Conservation (phyloP, 1,284 basidiomycete genomes). For the Inonotus obliquus region DNA sequence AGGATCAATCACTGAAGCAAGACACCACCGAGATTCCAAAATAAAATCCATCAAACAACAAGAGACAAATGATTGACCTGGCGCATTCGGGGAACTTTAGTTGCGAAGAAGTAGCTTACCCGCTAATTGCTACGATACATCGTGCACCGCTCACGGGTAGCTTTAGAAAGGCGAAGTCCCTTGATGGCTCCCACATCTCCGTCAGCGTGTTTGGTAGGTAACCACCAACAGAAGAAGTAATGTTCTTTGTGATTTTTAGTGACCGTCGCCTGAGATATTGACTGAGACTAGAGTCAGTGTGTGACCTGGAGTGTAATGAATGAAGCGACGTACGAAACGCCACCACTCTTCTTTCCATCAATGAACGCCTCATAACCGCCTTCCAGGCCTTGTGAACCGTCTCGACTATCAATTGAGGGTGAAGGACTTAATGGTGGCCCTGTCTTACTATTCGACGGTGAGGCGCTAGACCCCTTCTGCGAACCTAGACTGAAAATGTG, state of each 20-base stretch:
- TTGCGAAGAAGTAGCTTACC: slow-evolving; percentile 42
- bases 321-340: slow-evolving; percentile 43
- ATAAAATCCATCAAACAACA: background rate
- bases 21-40: too few relatives aligned
- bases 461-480: slow-evolving; percentile 20
- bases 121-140: slow-evolving; percentile 82
- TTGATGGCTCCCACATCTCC: slow-evolving; percentile 95
- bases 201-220: slow-evolving; percentile 90
- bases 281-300: slow-evolving; percentile 11
- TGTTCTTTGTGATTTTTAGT: slow-evolving; percentile 71
- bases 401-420: slow-evolving; percentile 61
- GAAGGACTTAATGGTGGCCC: slow-evolving; percentile 47
- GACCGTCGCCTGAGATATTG: slow-evolving; percentile 69
- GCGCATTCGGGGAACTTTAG: background rate
- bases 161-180: slow-evolving; percentile 93
- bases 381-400: slow-evolving; percentile 51
- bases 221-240: slow-evolving; percentile 82
- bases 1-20: background rate
- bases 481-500: slow-evolving; percentile 89
- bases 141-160: slow-evolving; percentile 78
- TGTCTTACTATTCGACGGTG: slow-evolving; percentile 25
- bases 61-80: background rate
- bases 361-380: slow-evolving; percentile 76
- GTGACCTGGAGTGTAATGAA: background rate
- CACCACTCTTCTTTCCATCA: slow-evolving; percentile 53